Conservation (phyloP, 805 yeast species). For the Sugiyamaella americana region DNA sequence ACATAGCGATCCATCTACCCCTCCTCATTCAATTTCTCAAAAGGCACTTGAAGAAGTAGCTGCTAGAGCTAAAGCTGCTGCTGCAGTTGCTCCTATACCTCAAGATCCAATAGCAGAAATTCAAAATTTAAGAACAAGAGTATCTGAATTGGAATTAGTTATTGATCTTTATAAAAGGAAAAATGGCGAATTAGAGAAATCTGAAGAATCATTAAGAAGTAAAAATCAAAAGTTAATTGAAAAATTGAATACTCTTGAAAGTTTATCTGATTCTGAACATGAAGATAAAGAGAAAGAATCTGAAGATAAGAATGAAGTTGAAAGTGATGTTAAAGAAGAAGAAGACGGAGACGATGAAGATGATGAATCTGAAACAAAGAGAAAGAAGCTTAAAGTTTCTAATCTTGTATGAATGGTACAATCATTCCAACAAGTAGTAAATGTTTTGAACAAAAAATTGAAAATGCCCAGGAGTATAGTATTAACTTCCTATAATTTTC, state of each 20-base stretch:
- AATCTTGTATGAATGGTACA: slow-evolving; percentile 6
- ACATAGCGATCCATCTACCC: neutral
- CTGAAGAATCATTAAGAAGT: slow-evolving; percentile 21
- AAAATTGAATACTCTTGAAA: no score
- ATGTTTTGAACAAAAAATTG: no score
- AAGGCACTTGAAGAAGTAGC: neutral
- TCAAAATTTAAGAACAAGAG: slow-evolving; percentile 59
- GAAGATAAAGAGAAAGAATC: neutral
- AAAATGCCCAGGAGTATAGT: no score
- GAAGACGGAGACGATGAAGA: neutral
- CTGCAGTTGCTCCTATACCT: slow-evolving; percentile 1
- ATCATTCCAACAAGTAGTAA: no score
- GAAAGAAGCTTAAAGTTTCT: slow-evolving; percentile 6
- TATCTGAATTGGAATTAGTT: slow-evolving; percentile 82
- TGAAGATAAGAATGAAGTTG: neutral
- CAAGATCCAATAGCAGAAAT: slow-evolving; percentile 9
- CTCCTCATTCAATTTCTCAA: neutral
- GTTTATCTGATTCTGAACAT: neutral
- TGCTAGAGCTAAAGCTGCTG: slow-evolving; percentile 4
- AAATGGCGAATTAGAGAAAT: slow-evolving; percentile 67
- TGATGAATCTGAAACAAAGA: neutral
- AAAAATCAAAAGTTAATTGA: neutral
- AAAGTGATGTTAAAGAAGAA: neutral
- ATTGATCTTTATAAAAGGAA: slow-evolving; percentile 82
- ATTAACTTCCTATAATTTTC: no score